Base-by-base conservation (phyloP, 176 grass and related monocot species). In the Aegilops longissima region DNA sequence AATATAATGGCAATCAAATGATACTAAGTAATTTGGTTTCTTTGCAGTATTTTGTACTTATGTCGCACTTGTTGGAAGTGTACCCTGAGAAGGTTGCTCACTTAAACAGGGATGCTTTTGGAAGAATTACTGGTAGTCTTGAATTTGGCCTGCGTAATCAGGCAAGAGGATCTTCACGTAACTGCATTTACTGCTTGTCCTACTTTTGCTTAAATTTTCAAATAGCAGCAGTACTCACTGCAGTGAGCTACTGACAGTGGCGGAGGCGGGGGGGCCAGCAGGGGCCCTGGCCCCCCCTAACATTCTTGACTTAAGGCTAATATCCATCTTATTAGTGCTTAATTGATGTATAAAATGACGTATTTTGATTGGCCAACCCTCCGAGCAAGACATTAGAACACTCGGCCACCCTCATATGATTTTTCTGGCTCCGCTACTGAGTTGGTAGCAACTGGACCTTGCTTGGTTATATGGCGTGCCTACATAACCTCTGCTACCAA, bases 1-100 rank as follows among this genome's bases (percentile, higher is more conserved):
- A 80, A 69, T 82, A 80, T 34, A 81, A 54, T 66, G 42, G 18
- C 29, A 77, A 71, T 25, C 77, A 84, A 77, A 87, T 87, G 24
- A 70, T 92, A 83, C 79, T 38, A 70, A 17, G 9, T 16, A 67
- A 6, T 66, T 31, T 77, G 80, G 82, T 72, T 86, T 80, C 23
- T 84, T 89, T 88, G 66, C 86, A 98, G 96, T 98, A 98, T 96
- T 98, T 98, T 98, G 42, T 64, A 84, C 87, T 98, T 67, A 81
- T 95, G 47, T 94, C 96, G 0, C 96, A 98, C 83, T 91, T 98
- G 92, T 82, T 98, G 82, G 96, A 98, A 94, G 86, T 98, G 69
- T 98, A 98, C 80, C 96, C 96, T 0, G 96, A 98, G 91, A 98
- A 98, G 85, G 92, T 98, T 88, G 92, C 93, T 83, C 90, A 87